phyloP scores from a whole-genome alignment of 2,329 filamentous ascomycete genomes.

The Fusarium sp. region DNA sequence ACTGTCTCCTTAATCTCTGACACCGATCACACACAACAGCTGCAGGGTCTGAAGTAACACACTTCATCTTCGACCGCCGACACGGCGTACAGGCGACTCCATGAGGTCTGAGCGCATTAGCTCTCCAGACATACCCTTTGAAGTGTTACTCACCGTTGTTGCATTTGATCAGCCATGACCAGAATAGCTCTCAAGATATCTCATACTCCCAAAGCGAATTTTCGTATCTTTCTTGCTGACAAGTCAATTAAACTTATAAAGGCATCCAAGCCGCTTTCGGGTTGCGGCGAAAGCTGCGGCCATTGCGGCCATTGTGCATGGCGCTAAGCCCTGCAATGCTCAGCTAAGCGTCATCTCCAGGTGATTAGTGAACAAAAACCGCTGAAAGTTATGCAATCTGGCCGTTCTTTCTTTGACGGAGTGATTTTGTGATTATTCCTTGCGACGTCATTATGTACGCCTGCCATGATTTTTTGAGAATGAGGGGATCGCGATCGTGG shows the following conservation, averaged over 20 bases:
- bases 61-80: constrained; percentile 4
- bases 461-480: not conserved
- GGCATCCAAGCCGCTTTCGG: not conserved
- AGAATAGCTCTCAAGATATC: not conserved
- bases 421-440: not conserved
- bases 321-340: not conserved
- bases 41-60: not conserved
- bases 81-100: constrained; percentile 4
- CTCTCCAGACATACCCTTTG: too few species aligned
- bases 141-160: not conserved
- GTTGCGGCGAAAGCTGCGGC: not conserved
- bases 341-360: not conserved
- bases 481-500: not conserved
- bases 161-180: not conserved
- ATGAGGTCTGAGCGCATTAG: not conserved
- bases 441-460: not conserved
- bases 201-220: not conserved
- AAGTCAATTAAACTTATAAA: not conserved
- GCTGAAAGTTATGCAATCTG: not conserved
- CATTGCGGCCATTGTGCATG: not conserved
- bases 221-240: not conserved
- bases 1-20: not conserved
- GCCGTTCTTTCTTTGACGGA: not conserved
- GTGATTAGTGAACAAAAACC: not conserved
- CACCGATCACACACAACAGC: not conserved